Evolutionary conservation across 306 rosid genomes (phyloP).

Genomic region (Cucurbita ficifolia): DNA sequence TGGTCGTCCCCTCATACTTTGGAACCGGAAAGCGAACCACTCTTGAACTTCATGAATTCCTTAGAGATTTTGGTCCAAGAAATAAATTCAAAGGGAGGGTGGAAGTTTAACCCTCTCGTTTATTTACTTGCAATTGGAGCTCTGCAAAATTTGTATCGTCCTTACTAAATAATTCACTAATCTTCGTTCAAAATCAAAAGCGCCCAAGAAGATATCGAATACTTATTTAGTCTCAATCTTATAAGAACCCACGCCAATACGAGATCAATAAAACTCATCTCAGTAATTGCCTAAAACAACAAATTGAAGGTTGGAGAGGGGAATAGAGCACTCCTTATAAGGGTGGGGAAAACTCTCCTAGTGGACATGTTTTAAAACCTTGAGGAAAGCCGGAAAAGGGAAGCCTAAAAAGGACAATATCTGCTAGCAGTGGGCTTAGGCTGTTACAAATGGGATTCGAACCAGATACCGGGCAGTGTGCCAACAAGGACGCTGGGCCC

Average conservation of each 20-base stretch:
- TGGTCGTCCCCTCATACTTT: neutral
- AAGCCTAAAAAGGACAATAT: too few relatives aligned
- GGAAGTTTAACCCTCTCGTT: neutral
- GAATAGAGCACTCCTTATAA: too few relatives aligned
- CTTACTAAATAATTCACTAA: neutral
- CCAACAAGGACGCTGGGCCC: too few relatives aligned
- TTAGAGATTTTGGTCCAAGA: neutral
- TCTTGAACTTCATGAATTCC: neutral
- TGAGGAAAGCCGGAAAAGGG: too few relatives aligned
- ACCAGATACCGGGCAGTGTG: too few relatives aligned
- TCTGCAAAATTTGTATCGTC: too few relatives aligned
- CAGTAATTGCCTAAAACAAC: neutral
- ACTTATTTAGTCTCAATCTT: neutral
- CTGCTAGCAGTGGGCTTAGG: too few relatives aligned
- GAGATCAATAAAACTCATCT: neutral
- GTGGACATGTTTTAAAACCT: too few relatives aligned
- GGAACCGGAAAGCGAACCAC: neutral
- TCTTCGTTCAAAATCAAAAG: neutral
- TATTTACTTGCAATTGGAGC: too few relatives aligned
- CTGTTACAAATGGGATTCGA: too few relatives aligned
- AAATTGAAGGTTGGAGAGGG: too few relatives aligned
- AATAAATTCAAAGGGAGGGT: neutral
- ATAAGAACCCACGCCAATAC: neutral
- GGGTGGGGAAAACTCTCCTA: too few relatives aligned
- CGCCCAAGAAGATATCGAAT: neutral